Conservation (phyloP, 106 monocot species). For the Allium fistulosum region DNA sequence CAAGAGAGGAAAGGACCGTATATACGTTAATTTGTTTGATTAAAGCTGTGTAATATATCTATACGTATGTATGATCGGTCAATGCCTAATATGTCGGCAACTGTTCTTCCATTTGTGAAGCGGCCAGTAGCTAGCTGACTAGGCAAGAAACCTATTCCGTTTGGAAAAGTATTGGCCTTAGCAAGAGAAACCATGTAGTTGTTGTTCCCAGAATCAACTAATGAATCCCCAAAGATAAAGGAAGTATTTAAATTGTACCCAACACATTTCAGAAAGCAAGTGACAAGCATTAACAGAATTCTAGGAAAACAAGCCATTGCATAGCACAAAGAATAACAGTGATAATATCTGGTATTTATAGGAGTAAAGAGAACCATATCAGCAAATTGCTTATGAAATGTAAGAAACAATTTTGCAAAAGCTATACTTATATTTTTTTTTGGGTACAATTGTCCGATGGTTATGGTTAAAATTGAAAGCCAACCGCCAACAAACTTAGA, state of each 20-base stretch:
- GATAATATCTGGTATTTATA: no score
- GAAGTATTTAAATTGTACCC: constrained; percentile 12
- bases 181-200: constrained; percentile 46
- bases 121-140: constrained; percentile 36
- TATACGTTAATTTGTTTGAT: neutral
- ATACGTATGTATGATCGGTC: neutral
- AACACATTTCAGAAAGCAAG: constrained; percentile 7
- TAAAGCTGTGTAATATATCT: neutral
- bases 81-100: constrained; percentile 47
- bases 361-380: no score
- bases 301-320: neutral
- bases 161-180: constrained; percentile 40
- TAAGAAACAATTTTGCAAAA: no score
- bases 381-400: no score
- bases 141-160: constrained; percentile 42
- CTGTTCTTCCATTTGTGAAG: constrained; percentile 53
- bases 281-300: neutral
- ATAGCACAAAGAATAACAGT: no score
- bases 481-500: no score
- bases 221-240: constrained; percentile 58
- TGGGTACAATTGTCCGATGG: no score
- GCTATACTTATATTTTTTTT: no score
- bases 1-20: neutral
- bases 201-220: constrained; percentile 61
- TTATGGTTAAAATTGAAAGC: no score